A percentile compares a stretch with the other conserved stretches of the same genome.
phyloP scores from a whole-genome alignment of 306 rosid species.

The Crataegus laevigata region DNA sequence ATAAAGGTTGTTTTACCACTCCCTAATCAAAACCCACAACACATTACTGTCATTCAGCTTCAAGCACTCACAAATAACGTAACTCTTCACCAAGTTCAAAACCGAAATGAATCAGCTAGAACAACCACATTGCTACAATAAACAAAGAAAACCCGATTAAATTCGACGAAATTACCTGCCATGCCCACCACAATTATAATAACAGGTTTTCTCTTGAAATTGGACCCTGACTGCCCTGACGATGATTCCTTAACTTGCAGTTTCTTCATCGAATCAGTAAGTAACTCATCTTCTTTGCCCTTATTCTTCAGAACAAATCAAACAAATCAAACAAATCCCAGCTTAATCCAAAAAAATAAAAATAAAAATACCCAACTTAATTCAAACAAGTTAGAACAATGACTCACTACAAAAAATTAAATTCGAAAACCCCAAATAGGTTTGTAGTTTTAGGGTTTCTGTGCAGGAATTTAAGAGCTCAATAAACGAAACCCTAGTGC shows the following conservation, averaged over 20 bases:
- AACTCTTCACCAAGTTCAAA: neutral
- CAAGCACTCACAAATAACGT: neutral
- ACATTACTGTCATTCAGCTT: slow-evolving; percentile 5
- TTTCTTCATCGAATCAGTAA: slow-evolving; percentile 51
- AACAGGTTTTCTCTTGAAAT: slow-evolving; percentile 69
- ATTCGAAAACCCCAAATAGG: neutral
- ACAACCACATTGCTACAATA: neutral
- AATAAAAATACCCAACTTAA: too few relatives aligned
- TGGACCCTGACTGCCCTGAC: slow-evolving; percentile 40
- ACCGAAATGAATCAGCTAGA: neutral
- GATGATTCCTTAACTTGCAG: slow-evolving; percentile 58
- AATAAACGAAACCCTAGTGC: neutral
- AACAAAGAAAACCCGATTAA: neutral
- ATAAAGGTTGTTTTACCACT: slow-evolving; percentile 87
- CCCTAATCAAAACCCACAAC: slow-evolving; percentile 40
- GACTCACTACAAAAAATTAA: neutral
- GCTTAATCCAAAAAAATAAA: neutral
- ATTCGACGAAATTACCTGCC: slow-evolving; percentile 49
- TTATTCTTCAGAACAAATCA: slow-evolving; percentile 32
- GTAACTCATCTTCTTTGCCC: slow-evolving; percentile 50
- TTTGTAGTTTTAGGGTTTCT: neutral
- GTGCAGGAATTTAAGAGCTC: neutral
- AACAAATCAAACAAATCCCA: slow-evolving; percentile 8
- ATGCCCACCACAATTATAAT: slow-evolving; percentile 83
- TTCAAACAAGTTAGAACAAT: neutral